Evolutionary conservation across 306 rosid species (phyloP), one percentile per base, ranked within the genome.

Genomic region (Glycine soja): DNA sequence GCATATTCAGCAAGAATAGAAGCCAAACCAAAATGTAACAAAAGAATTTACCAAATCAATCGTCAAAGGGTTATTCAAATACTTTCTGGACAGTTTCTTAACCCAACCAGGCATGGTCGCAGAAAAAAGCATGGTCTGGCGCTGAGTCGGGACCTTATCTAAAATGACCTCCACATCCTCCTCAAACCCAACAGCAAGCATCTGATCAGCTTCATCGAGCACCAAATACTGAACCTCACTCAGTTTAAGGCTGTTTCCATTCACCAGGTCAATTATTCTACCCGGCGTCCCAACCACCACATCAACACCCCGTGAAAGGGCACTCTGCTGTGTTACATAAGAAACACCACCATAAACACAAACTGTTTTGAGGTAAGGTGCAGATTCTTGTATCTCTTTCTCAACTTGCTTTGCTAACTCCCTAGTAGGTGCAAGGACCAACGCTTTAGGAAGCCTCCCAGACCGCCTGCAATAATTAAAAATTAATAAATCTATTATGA

Each of bases 351-450:
- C 97, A 70, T 93, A 93, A 51, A 93, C 95, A 63, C 94, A 90
- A 46, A 92, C 94, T 4, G 98, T 83, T 72, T 65, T 89, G 36
- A 95, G 82, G 79, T 88, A 88, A 79, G 97, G 97, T 65, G 97
- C 99, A 59, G 99, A 91, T 80, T 95, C 97, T 51, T 95, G 85
- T 66, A 95, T 92, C 99, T 95, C 99, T 75, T 91, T 95, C 57
- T 95, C 99, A 7, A 95, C 99, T 86, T 95, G 99, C 89, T 87
- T 95, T 8, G 99, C 99, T 72, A 95, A 85, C 86, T 95, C 99
- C 72, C 99, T 91, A 40, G 99, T 95, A 32, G 99, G 99, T 24
- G 99, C 97, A 70, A 95, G 97, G 19, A 90, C 97, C 87, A 95
- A 46, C 40, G 67, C 90, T 80, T 86, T 87, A 47, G 97, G 97